Evolutionary conservation across 257 asterid genomes (phyloP), one percentile per base, ranked within the genome.

Genomic region (Coffea canephora): DNA sequence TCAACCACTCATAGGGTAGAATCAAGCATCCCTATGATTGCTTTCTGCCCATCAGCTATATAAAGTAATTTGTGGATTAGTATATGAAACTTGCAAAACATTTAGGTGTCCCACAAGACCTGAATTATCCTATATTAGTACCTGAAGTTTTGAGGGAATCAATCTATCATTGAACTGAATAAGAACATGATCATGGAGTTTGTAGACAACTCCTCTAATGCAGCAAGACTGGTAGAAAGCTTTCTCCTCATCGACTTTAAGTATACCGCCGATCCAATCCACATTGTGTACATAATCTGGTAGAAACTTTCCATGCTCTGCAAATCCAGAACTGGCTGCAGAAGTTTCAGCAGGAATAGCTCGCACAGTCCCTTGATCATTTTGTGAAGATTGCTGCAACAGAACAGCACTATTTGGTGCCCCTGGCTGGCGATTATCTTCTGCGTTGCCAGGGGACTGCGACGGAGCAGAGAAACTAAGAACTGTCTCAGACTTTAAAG

Each of bases 61-160:
- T 5, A 45, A 3, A 41, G 16, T 18, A 64, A 64, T 41, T 9
- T 46, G 48, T 62, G 8, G 10, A 14, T 41, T 15, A 64, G 34
- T 45, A 10, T 31, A 64, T 77, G 36, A 66, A 19, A 64, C 64
- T 39, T 25, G 34, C 49, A 10, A 27, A 34, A 41, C 50, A 48
- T 39, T 64, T 7, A 11, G 18, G 18, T 1, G 31, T n/a, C 23
- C 41, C 54, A 39, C 16, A 65, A 57, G 36, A 74, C 11, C 73
- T 49, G 45, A 65, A 41, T 72, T 27, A 82, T 45, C 64, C 27
- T 78, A 80, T 64, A 79, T 79, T 85, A 78, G 87, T 88, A 93
- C 99, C 97, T 90, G 97, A 80, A 95, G 87, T 84, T 89, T 91
- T 43, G 97, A 91, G 75, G 99, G 99, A 77, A 88, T 77, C 78